Percentiles rank a stretch among this genome's conserved stretches.
These are phyloP conservation scores for Phytopythium delawarense DNA, from an alignment of 352 stramenopile species.

Conservation along the genomic window DNA sequence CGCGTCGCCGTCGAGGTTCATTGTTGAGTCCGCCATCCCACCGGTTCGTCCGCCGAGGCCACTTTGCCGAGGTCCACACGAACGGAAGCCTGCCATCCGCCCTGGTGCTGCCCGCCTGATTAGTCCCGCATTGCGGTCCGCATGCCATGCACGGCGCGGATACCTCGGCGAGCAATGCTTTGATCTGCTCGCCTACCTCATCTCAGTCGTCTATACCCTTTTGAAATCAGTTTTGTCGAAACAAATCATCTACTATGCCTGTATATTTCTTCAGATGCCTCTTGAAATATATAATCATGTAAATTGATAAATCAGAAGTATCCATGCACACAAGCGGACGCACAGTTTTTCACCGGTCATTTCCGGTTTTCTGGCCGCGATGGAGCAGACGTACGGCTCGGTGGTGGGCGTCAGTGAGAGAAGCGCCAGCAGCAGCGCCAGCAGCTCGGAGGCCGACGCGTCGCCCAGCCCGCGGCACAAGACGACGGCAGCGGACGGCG, in stretches of 20 bases:
- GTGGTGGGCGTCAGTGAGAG: not conserved
- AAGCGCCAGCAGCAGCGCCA: not conserved
- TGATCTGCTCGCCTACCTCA: no score
- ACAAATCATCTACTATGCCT: no score
- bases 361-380: not conserved
- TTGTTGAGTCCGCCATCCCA: not conserved
- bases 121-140: not conserved
- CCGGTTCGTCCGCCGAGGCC: not conserved
- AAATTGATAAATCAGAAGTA: no score
- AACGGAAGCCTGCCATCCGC: not conserved
- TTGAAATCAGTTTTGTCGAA: no score
- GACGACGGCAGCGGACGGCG: not conserved
- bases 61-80: not conserved
- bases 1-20: not conserved
- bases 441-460: not conserved
- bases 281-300: no score
- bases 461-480: not conserved
- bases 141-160: not conserved
- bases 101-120: not conserved
- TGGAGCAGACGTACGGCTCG: conserved; percentile 1
- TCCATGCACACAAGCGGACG: no score
- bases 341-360: not conserved
- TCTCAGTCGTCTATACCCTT: no score
- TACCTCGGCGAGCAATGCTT: no score
- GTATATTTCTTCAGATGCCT: no score